Conservation (phyloP, 768 basidiomycete genomes). For the Kondoa subrosea region DNA sequence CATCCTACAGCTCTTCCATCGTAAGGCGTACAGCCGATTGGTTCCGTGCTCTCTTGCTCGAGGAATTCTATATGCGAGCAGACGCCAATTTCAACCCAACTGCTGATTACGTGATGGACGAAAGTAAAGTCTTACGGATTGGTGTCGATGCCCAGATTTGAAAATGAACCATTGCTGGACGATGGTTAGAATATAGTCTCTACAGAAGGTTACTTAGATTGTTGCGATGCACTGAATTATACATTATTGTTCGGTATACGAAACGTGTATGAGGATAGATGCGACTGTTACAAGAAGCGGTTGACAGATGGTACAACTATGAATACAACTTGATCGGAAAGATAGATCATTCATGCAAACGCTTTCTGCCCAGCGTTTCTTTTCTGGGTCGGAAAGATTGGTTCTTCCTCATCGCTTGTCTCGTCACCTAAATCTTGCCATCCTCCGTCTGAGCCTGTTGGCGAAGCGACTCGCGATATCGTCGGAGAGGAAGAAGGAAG, state of each 20-base stretch:
- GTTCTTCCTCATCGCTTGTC: background rate
- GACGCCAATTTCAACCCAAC: background rate
- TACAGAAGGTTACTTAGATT: no score
- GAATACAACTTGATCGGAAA: no score
- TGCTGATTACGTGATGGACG: background rate
- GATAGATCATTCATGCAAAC: no score
- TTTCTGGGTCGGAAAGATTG: no score
- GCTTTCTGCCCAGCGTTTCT: no score
- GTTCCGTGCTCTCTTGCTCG: background rate
- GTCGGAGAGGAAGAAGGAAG: background rate
- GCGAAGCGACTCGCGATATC: background rate
- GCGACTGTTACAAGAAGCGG: no score
- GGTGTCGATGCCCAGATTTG: background rate
- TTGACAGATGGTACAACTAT: no score
- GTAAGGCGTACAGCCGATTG: background rate
- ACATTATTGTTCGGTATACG: no score
- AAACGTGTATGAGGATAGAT: no score
- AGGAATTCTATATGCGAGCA: background rate
- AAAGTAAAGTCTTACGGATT: background rate
- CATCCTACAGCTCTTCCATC: background rate
- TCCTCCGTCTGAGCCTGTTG: background rate
- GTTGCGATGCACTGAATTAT: no score
- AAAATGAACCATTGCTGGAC: no score
- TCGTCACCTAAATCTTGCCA: background rate
- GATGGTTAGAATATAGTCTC: no score